Base-by-base conservation (phyloP, 306 rosid genomes). In the Lathyrus sativus region DNA sequence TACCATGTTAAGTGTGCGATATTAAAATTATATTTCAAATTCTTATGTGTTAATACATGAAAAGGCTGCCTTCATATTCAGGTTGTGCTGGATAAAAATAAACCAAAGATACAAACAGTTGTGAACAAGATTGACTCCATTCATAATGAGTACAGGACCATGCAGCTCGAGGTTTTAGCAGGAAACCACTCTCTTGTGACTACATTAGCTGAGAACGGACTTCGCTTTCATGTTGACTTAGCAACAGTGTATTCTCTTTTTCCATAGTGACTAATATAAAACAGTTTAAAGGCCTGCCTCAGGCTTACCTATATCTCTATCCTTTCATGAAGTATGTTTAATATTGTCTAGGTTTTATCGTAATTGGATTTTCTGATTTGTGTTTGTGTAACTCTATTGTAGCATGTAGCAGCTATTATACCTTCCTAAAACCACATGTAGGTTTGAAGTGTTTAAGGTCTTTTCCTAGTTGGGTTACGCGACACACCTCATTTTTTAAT, bases 101-200 rank as follows among this genome's bases (percentile, higher is more conserved):
- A 76, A 81, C 98, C 98, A 71, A 86, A 84, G 85, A 82, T 93
- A 74, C 82, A 84, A 80, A 90, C 98, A 29, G 96, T 93, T 49
- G 96, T 86, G 76, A 90, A 93, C 80, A 93, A 93, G 83, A 81
- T 75, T 62, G 91, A 93, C 71, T 75, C 83, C 49, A 93, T 93
- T 80, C 77, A 88, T 60, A 88, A 93, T 50, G 96, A 88, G 77
- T 90, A 88, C 88, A 86, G 96, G 84, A 93, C 95, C 66, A 93
- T 93, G 98, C 96, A 84, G 84, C 91, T 93, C 55, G 96, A 93
- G 74, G 95, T 93, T 82, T 86, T 93, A 61, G 95, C 96, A 38
- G 98, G 98, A 78, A 93, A 88, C 72, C 96, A 76, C 69, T 93
- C 98, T 59, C 97, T 93, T 33, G 95, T 88, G 80, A 90, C 98